Conservation (phyloP, 371 early-diverging fungal species). For the Agmasoma carcini region DNA sequence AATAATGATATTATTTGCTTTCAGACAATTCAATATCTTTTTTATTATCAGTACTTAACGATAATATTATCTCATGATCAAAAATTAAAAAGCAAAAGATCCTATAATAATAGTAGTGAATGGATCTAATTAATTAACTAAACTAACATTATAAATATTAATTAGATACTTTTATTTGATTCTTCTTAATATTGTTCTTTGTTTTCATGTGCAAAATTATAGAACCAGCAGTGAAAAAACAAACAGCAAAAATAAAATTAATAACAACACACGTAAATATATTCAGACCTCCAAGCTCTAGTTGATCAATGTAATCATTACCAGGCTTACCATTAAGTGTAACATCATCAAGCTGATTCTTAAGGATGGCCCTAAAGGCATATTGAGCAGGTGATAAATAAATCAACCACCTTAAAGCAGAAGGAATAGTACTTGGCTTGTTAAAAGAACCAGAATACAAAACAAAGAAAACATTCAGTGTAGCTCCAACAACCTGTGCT, state of each 20-base stretch:
- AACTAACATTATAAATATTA: not conserved
- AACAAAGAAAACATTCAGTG: conserved; percentile 53
- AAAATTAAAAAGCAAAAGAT: too few species aligned
- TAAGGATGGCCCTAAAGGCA: conserved; percentile 42
- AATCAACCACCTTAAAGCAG: conserved; percentile 55
- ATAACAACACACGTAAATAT: conserved; percentile 12
- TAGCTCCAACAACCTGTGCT: conserved; percentile 55
- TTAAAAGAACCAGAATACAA: conserved; percentile 55
- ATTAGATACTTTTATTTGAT: not conserved
- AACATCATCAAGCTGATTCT: conserved; percentile 25
- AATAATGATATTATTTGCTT: too few species aligned
- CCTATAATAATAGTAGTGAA: too few species aligned
- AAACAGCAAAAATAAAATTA: not conserved
- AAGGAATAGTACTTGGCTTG: conserved; percentile 52
- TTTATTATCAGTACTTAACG: too few species aligned
- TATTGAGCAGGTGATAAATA: conserved; percentile 52
- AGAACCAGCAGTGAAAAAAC: conserved; percentile 21
- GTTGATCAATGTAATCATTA: conserved; percentile 10
- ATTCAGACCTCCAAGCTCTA: conserved; percentile 1
- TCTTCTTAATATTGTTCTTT: conserved; percentile 21
- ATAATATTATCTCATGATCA: too few species aligned
- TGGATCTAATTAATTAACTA: not conserved
- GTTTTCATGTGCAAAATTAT: conserved; percentile 17
- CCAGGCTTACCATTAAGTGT: conserved; percentile 7
- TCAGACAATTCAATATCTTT: too few species aligned